Conservation (phyloP, 345 rosid species). For the Clausena lansium region DNA sequence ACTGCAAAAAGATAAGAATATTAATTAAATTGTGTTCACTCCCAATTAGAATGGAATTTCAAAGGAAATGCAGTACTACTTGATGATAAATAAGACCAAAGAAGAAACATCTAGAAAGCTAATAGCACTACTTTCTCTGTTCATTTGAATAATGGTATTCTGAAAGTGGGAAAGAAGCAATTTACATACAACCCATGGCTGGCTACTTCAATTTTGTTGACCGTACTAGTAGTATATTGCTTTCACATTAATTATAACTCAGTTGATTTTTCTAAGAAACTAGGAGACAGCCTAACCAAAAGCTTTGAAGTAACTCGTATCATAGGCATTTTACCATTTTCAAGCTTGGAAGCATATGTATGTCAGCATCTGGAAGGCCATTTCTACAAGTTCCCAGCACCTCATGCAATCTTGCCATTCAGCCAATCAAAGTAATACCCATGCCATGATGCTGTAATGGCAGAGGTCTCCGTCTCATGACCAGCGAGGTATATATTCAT, state of each 20-base stretch:
- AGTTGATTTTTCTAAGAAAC: not conserved
- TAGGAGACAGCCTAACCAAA: not conserved
- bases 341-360: conserved; percentile 28
- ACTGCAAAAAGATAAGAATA: conserved; percentile 13
- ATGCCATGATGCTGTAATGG: conserved; percentile 42
- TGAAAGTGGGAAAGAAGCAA: not conserved
- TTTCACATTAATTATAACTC: not conserved
- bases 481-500: conserved; percentile 53
- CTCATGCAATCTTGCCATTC: conserved; percentile 48
- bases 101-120: not conserved
- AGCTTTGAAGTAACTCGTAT: not conserved
- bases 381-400: conserved; percentile 17
- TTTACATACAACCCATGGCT: not conserved
- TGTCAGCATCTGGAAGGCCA: conserved; percentile 19
- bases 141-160: not conserved
- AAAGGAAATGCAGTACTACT: not conserved
- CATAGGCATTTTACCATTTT: conserved; percentile 15
- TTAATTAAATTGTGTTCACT: not conserved
- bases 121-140: not conserved
- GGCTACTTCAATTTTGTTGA: too few relatives aligned
- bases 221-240: not conserved
- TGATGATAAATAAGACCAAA: not conserved
- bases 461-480: conserved; percentile 46
- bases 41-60: not conserved
- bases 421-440: conserved; percentile 40